Evolutionary conservation across 768 basidiomycete genomes (phyloP).

Genomic region (Termitomyces sp.): DNA sequence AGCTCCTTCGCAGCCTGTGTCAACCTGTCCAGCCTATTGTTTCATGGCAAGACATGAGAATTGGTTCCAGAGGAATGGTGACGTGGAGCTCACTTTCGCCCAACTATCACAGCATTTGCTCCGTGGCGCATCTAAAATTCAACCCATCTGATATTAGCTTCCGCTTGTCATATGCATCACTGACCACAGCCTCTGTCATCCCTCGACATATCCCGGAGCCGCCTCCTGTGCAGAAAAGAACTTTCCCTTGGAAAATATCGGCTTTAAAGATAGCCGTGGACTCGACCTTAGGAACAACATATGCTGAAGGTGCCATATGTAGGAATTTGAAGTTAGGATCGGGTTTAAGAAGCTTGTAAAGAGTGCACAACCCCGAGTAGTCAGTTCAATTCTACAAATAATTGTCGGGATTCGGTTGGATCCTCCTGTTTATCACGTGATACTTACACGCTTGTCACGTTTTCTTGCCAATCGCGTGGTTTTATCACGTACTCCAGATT

Average conservation of each 20-base stretch:
- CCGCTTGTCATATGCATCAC: conserved; percentile 18
- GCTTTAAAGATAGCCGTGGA: conserved; percentile 68
- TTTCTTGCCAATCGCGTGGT: neutral
- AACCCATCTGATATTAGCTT: neutral
- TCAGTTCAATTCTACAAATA: too few relatives aligned
- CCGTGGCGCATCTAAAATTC: conserved; percentile 73
- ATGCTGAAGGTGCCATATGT: conserved; percentile 36
- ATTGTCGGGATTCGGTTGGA: too few relatives aligned
- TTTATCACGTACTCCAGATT: too few relatives aligned
- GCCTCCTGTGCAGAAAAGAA: conserved; percentile 88
- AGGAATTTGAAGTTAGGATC: neutral
- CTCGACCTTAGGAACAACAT: conserved; percentile 43
- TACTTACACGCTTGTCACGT: neutral
- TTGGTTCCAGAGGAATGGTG: neutral
- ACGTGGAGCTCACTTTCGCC: conserved; percentile 65
- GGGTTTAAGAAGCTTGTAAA: neutral
- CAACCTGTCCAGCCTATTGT: conserved; percentile 64
- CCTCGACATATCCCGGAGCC: conserved; percentile 90
- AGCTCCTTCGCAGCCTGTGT: conserved; percentile 68
- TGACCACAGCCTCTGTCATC: conserved; percentile 82
- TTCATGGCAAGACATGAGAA: neutral
- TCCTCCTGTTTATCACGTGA: too few relatives aligned
- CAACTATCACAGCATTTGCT: conserved; percentile 76
- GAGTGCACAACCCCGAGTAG: neutral
- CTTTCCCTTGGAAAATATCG: conserved; percentile 87